Conservation (phyloP, 192 early-diverging fungal species). For the Coemansia sp. region DNA sequence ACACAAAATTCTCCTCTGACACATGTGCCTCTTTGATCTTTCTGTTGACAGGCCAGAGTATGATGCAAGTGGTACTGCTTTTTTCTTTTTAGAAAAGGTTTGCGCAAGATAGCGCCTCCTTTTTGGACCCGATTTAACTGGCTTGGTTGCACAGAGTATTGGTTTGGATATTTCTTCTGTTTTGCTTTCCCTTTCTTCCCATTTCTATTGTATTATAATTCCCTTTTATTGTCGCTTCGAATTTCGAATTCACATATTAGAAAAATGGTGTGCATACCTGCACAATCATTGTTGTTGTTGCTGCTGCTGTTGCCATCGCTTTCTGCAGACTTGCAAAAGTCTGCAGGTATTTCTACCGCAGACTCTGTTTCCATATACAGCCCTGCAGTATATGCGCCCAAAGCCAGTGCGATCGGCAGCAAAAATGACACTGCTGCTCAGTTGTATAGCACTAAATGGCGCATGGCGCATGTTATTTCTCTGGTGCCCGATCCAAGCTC, state of each 20-base stretch:
- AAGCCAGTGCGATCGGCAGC: not conserved
- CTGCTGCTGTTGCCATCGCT: not conserved
- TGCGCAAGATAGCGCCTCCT: no score
- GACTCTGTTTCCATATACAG: not conserved
- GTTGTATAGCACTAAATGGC: not conserved
- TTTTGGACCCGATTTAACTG: not conserved
- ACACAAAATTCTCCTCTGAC: not conserved
- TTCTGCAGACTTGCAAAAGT: not conserved
- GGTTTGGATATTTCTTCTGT: not conserved
- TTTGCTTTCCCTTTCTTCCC: no score
- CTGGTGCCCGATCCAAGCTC: not conserved
- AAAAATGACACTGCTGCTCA: not conserved
- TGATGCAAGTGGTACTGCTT: not conserved
- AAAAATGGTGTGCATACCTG: not conserved
- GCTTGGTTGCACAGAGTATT: not conserved
- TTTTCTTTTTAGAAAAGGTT: not conserved
- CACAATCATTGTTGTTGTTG: not conserved
- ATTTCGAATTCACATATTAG: not conserved
- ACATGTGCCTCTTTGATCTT: not conserved
- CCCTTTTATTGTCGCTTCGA: no score
- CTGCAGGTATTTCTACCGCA: not conserved
- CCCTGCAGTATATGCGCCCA: not conserved
- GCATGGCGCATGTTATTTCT: not conserved
- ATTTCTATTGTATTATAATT: not conserved
- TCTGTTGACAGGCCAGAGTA: no score